phyloP scores from a whole-genome alignment of 139 green algal genomes.

The Tetraselmis striata region DNA sequence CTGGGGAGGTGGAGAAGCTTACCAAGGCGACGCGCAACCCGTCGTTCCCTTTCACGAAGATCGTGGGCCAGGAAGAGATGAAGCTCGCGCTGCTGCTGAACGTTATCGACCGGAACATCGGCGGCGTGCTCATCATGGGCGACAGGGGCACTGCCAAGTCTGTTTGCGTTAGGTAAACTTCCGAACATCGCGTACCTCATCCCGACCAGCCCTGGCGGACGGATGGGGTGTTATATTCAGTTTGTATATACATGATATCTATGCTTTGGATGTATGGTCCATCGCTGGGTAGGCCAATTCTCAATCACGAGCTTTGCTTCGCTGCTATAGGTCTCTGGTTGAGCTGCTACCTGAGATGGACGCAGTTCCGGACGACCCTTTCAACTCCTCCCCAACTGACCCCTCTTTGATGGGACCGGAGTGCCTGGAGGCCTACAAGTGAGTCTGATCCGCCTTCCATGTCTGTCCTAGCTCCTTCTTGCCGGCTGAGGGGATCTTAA shows the following conservation, averaged over 20 bases:
- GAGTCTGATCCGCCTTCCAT: background rate
- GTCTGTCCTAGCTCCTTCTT: background rate
- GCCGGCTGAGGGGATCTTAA: background rate
- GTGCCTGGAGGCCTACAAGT: constrained; percentile 10
- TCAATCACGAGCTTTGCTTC: too few relatives aligned
- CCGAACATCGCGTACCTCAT: too few relatives aligned
- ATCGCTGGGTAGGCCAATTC: too few relatives aligned
- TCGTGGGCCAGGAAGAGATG: constrained; percentile 89
- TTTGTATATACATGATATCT: too few relatives aligned
- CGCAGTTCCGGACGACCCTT: constrained; percentile 75
- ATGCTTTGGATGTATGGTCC: too few relatives aligned
- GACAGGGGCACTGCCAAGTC: constrained; percentile 86
- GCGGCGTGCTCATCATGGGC: constrained; percentile 90
- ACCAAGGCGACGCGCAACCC: constrained; percentile 23
- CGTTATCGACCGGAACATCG: constrained; percentile 80
- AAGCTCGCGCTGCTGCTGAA: constrained; percentile 86
- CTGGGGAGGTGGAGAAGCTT: background rate
- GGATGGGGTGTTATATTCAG: too few relatives aligned
- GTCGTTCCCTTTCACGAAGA: constrained; percentile 73
- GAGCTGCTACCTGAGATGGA: constrained; percentile 85
- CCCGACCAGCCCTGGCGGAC: too few relatives aligned
- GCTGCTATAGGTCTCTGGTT: constrained; percentile 53
- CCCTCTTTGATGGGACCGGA: constrained; percentile 75
- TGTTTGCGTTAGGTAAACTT: constrained; percentile 39
- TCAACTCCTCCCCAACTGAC: constrained; percentile 83